phyloP scores from a whole-genome alignment of 768 basidiomycete genomes.

The Saitozyma podzolica region DNA sequence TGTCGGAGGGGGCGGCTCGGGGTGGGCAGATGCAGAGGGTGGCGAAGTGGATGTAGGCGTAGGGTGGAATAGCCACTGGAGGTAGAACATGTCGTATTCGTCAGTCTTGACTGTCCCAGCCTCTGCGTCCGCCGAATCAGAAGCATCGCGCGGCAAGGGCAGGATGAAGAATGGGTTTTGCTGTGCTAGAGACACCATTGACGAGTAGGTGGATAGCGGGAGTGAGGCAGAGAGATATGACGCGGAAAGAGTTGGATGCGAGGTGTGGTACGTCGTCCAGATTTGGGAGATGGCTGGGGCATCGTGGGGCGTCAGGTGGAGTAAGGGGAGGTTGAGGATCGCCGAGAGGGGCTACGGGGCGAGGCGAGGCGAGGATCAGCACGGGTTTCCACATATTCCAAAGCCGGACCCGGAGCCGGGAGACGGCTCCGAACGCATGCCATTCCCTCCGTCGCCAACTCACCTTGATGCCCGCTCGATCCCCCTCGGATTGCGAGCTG shows the following conservation, averaged over 20 bases:
- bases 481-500: conserved; percentile 30
- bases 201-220: conserved; percentile 68
- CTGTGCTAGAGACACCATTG: conserved; percentile 65
- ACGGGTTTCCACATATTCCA: not conserved
- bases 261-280: conserved; percentile 86
- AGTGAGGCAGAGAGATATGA: conserved; percentile 81
- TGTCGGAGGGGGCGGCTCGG: conserved; percentile 55
- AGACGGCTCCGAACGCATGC: not conserved
- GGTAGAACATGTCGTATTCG: conserved; percentile 61
- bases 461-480: conserved; percentile 52
- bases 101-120: conserved; percentile 58
- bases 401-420: too few relatives aligned
- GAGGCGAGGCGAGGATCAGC: not conserved
- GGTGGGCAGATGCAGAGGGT: conserved; percentile 42
- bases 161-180: conserved; percentile 78
- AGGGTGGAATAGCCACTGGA: conserved; percentile 87
- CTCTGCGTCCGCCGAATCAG: conserved; percentile 50
- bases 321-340: conserved; percentile 73
- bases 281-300: conserved; percentile 72
- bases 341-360: conserved; percentile 68
- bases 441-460: conserved; percentile 5
- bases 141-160: conserved; percentile 67
- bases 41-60: conserved; percentile 63
- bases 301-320: conserved; percentile 69
- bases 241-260: conserved; percentile 75